Evolutionary conservation across 768 basidiomycete species (phyloP), one percentile per base, ranked within the genome.

Genomic region (Calocybe indica): DNA sequence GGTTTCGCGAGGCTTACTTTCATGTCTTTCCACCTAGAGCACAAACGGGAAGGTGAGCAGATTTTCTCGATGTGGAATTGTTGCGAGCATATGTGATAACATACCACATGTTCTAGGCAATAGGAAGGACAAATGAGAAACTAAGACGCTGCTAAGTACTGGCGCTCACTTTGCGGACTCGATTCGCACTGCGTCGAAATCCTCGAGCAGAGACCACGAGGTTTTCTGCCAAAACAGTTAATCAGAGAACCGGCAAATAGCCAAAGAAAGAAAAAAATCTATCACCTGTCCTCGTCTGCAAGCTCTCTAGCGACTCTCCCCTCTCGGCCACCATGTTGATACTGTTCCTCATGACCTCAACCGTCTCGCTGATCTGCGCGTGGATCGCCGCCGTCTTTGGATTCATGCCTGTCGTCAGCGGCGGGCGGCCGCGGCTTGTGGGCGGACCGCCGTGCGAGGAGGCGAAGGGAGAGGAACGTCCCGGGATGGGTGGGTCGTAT

Each of bases 241-340:
- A 33, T 22, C 33, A 43, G 6, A 15, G 36, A 14, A 48, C 44
- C 15, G 13, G 15, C 41, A 22, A 33, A 40, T 12, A 13, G 32
- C 31, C 29, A 33, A 29, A 48, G 8, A 41, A 47, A 15, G 14
- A 14, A 31, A 46, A 43, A 22, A n/a, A 38, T 13, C 35, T 74
- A 85, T 55, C 55, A 94, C 95, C 94, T 45, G 95, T 98, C 78
- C 98, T 94, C 69, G 96, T 92, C 68, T 97, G 92, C 52, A 99
- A 66, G 37, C 83, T 82, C 61, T 95, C 91, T 50, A 99, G 70
- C 52, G 88, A 66, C 69, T 97, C 95, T 57, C 94, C 93, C 57
- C 95, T 71, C 71, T 96, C 92, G 11, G 91, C 85, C 10, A 93
- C 87, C 65, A 90, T 88, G 51, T 81, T 85, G 59, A 98, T 94